Percentiles rank a stretch among this genome's conserved stretches.
phyloP scores from a whole-genome alignment of 805 yeast genomes.

The Dipodascus albidus region DNA sequence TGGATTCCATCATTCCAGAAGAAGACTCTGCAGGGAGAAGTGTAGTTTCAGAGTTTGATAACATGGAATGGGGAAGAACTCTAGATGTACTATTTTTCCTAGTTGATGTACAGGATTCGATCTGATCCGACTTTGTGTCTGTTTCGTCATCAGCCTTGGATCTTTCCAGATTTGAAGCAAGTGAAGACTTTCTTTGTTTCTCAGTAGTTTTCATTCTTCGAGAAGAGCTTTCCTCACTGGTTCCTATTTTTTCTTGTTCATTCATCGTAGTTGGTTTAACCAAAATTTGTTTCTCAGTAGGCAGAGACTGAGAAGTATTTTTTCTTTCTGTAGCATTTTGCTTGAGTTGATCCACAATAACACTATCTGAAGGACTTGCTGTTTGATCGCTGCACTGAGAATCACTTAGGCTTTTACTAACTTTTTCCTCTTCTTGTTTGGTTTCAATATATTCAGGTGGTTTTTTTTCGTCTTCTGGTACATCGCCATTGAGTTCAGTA shows the following conservation, averaged over 20 bases:
- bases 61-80: not conserved
- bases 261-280: not conserved
- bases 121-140: no score
- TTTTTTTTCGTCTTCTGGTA: slow-evolving; percentile 17
- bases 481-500: slow-evolving; percentile 13
- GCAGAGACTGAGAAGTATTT: no score
- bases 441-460: not conserved
- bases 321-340: no score
- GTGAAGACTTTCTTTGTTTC: not conserved
- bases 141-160: not conserved
- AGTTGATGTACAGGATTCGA: no score
- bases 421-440: not conserved
- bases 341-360: not conserved
- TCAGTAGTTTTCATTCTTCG: not conserved
- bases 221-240: not conserved
- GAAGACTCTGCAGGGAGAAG: not conserved
- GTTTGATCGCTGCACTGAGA: not conserved
- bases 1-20: not conserved
- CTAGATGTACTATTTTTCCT: not conserved
- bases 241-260: no score
- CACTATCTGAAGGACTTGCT: not conserved
- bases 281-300: not conserved
- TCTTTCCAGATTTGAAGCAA: not conserved
- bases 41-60: not conserved
- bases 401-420: not conserved